phyloP scores from a whole-genome alignment of 2,329 filamentous ascomycete genomes.

The Botrytis pseudocinerea region DNA sequence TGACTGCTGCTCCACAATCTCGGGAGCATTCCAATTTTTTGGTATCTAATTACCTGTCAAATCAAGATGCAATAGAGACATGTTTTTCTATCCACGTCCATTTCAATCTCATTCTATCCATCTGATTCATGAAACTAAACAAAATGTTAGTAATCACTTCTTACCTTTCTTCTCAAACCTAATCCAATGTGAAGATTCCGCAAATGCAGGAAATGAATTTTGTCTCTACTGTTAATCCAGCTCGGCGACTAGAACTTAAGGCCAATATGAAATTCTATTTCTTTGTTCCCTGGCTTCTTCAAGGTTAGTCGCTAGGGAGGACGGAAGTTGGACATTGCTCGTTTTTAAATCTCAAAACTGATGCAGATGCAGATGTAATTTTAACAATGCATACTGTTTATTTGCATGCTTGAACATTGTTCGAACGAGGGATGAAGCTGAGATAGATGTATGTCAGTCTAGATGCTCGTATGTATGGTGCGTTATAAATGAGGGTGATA shows the following conservation, averaged over 20 bases:
- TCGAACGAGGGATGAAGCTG: neutral
- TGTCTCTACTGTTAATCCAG: neutral
- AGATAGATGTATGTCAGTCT: neutral
- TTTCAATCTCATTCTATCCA: neutral
- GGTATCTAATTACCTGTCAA: neutral
- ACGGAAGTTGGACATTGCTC: neutral
- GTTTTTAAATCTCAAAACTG: neutral
- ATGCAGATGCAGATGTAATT: neutral
- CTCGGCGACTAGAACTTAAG: neutral
- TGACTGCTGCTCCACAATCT: too few species aligned
- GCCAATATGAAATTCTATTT: neutral
- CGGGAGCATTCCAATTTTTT: neutral
- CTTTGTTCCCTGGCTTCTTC: neutral
- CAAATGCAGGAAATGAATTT: neutral
- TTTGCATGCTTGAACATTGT: neutral
- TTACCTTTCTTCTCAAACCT: too few species aligned
- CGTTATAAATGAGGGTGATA: neutral
- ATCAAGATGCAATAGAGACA: neutral
- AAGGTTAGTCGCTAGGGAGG: neutral
- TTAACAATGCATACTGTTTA: neutral
- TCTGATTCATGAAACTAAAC: neutral
- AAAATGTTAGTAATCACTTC: neutral
- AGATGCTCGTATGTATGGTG: neutral
- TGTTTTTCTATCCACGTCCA: neutral
- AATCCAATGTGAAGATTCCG: neutral